Base-by-base conservation (phyloP, 371 early-diverging fungal species). In the Batkoa obscura region DNA sequence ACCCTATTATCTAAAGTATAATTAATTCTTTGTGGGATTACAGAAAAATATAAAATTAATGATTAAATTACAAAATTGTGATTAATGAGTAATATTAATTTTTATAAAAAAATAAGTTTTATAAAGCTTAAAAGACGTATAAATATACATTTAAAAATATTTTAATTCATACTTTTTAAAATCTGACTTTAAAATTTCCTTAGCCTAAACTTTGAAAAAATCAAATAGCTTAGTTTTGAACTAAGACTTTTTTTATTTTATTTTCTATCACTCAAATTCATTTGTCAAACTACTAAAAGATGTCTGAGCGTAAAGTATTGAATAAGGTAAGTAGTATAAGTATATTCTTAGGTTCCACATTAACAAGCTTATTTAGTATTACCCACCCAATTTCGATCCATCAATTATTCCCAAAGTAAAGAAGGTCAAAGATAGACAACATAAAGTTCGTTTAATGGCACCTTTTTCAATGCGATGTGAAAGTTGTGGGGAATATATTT, bases 401-500 rank as follows among this genome's bases (percentile, higher is more conserved):
- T 73, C 78, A 8, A 46, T 63, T 33, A 76, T 82, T 58, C 79
- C 81, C 3, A 72, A 81, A 57, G 79, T 87, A 50, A 83, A 83
- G 55, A 78, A 76, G 56, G 79, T 81, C 42, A 87, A 83, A 65
- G 83, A 81, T 70, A 72, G 68, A 12, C 90, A 89, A 58, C 84
- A 88, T 63, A 94, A 88, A 61, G 94, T 95, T 17, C 92, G 97
- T 47, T 75, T 98, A 42, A 90, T 91, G 87, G 80, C 94, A 2
- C 99, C 99, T 0, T 99, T 95, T 65, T 88, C 94, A 0, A 92
- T 99, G 92, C 86, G 86, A 47, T 99, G 99, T 72, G 75, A 74
- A 47, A 83, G 86, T 35, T 98, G 99, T 65, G 89, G 90, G 37
- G 90, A 94, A 62, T 98, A 86, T 69, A 86, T 97, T 57, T 83